phyloP scores from a whole-genome alignment of 2,329 filamentous ascomycete genomes.

The Ceratocystiopsis sp. region DNA sequence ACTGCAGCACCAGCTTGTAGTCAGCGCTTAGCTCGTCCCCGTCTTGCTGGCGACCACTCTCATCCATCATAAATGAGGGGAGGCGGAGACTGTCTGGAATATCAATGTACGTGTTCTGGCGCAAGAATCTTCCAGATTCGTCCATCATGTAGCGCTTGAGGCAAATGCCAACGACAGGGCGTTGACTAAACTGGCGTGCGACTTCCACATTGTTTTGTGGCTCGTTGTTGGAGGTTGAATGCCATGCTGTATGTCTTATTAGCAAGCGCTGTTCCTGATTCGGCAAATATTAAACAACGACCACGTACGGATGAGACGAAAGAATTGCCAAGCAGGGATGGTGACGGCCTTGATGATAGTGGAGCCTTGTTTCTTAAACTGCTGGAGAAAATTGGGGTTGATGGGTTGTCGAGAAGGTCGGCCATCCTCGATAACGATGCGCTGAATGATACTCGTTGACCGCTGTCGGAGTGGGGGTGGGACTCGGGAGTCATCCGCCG shows the following conservation, averaged over 20 bases:
- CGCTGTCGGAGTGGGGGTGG: slow-evolving; percentile 22
- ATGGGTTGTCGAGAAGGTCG: slow-evolving; percentile 20
- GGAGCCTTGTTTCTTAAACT: slow-evolving; percentile 28
- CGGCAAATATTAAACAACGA: neutral
- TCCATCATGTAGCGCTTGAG: slow-evolving; percentile 77
- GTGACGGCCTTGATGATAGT: slow-evolving; percentile 61
- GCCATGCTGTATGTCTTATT: slow-evolving; percentile 51
- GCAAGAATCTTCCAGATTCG: slow-evolving; percentile 46
- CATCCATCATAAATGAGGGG: slow-evolving; percentile 71
- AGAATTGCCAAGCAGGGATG: slow-evolving; percentile 96
- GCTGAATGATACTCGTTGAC: slow-evolving; percentile 44
- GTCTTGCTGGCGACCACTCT: slow-evolving; percentile 47
- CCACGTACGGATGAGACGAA: slow-evolving; percentile 67
- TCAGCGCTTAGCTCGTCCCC: slow-evolving; percentile 58
- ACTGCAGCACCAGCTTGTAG: slow-evolving; percentile 84
- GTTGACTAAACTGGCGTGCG: slow-evolving; percentile 69
- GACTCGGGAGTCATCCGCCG: slow-evolving; percentile 15
- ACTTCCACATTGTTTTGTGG: slow-evolving; percentile 58
- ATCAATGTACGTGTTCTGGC: slow-evolving; percentile 72
- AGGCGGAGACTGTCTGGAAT: slow-evolving; percentile 69
- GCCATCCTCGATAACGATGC: slow-evolving; percentile 35
- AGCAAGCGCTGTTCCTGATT: slow-evolving; percentile 11
- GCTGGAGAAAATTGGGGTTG: slow-evolving; percentile 21
- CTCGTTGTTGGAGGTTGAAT: slow-evolving; percentile 41
- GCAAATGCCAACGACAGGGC: slow-evolving; percentile 82